Conservation (phyloP, 2,329 filamentous ascomycete species). For the Cladosporium sp. region DNA sequence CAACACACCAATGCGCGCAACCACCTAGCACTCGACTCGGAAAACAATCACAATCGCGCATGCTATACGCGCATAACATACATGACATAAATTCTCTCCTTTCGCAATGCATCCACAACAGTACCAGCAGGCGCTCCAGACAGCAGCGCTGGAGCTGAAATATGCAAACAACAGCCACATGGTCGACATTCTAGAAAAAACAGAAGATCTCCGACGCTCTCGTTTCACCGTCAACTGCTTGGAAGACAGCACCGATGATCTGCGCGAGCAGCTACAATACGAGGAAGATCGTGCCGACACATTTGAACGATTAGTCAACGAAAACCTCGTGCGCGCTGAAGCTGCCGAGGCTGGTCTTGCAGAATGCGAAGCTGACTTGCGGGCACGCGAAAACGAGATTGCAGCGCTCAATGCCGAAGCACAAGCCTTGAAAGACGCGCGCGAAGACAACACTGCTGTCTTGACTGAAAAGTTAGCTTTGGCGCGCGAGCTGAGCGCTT, state of each 20-base stretch:
- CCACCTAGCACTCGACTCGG: conserved; percentile 1
- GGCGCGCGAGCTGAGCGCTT: conserved; percentile 53
- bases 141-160: conserved; percentile 60
- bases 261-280: conserved; percentile 60
- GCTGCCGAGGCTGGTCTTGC: conserved; percentile 44
- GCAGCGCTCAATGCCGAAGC: conserved; percentile 66
- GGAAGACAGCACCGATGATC: conserved; percentile 67
- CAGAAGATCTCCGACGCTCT: conserved; percentile 69
- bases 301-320: conserved; percentile 48
- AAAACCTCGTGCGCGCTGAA: conserved; percentile 44
- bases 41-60: conserved; percentile 16
- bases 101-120: conserved; percentile 23
- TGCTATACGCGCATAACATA: conserved; percentile 14
- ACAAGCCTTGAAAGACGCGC: conserved; percentile 61
- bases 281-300: conserved; percentile 58
- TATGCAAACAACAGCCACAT: conserved; percentile 64
- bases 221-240: conserved; percentile 66
- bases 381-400: conserved; percentile 51
- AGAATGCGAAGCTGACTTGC: conserved; percentile 48
- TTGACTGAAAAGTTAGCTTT: conserved; percentile 63
- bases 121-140: conserved; percentile 50
- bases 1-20: conserved; percentile 8
- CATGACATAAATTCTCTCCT: conserved; percentile 21
- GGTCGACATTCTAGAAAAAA: conserved; percentile 64
- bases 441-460: conserved; percentile 66